Conservation (phyloP, 768 basidiomycete species). For the Pulveroboletus ravenelii region DNA sequence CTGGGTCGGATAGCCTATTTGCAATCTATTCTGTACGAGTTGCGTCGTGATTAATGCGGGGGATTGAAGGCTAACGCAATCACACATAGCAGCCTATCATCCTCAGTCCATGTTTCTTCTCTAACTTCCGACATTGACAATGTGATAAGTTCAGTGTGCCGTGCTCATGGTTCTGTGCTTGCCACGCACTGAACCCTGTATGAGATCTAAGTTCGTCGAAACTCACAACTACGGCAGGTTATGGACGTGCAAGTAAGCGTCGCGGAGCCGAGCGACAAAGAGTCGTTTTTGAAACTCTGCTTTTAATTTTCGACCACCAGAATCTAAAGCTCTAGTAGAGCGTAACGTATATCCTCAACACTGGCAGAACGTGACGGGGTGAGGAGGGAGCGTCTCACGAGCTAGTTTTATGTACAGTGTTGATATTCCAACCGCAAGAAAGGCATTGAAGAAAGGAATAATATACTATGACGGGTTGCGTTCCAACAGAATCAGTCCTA, state of each 20-base stretch:
- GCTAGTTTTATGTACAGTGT: no score
- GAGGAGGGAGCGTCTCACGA: no score
- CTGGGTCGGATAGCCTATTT: no score
- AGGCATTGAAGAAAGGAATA: no score
- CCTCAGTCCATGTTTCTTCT: constrained; percentile 39
- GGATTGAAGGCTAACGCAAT: neutral
- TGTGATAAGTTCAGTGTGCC: constrained; percentile 42
- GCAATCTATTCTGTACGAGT: constrained; percentile 49
- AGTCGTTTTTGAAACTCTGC: neutral
- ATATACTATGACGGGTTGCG: no score
- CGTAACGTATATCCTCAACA: no score
- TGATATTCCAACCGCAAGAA: no score
- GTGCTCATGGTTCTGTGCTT: constrained; percentile 48
- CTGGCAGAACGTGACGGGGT: no score
- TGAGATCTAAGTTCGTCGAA: constrained; percentile 62
- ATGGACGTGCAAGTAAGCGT: constrained; percentile 36
- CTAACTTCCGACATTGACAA: constrained; percentile 20
- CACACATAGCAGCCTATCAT: constrained; percentile 25
- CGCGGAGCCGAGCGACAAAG: constrained; percentile 15
- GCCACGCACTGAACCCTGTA: constrained; percentile 65
- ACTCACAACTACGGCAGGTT: constrained; percentile 61
- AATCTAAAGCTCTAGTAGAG: no score
- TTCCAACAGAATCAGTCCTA: constrained; percentile 48
- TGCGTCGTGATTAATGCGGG: neutral
- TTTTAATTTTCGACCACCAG: constrained; percentile 19